phyloP scores from a whole-genome alignment of 176 grass and related monocot species.

The Lolium rigidum region DNA sequence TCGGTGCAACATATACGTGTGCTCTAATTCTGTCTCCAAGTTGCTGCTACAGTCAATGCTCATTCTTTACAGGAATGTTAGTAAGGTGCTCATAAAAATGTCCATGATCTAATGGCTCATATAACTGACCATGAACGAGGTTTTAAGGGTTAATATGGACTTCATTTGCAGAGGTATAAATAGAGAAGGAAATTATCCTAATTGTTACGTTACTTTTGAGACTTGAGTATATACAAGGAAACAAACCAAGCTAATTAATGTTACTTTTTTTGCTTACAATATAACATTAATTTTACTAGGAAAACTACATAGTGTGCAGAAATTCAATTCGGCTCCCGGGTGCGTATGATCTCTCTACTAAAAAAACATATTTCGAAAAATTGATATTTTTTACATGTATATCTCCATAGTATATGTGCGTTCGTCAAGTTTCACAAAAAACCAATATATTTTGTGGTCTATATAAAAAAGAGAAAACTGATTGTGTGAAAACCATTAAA shows the following conservation, averaged over 20 bases:
- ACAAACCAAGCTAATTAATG: neutral
- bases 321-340: too few species aligned
- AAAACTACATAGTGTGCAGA: neutral
- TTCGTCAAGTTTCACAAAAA: too few species aligned
- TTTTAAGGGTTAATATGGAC: neutral
- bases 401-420: too few species aligned
- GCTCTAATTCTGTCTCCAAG: neutral
- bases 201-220: neutral
- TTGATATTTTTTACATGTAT: too few species aligned
- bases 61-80: neutral
- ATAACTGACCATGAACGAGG: neutral
- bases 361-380: too few species aligned
- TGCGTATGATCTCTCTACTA: too few species aligned
- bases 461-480: too few species aligned
- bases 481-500: too few species aligned
- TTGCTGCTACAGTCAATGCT: neutral
- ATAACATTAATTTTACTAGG: neutral
- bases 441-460: too few species aligned
- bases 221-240: neutral
- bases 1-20: conserved; percentile 22
- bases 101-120: neutral
- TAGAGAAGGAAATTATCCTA: neutral
- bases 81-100: neutral
- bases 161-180: neutral
- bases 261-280: neutral